Percentiles rank a stretch among this genome's conserved stretches.
Evolutionary conservation across 75 land plant species (phyloP).

Genomic region (Picea glauca): DNA sequence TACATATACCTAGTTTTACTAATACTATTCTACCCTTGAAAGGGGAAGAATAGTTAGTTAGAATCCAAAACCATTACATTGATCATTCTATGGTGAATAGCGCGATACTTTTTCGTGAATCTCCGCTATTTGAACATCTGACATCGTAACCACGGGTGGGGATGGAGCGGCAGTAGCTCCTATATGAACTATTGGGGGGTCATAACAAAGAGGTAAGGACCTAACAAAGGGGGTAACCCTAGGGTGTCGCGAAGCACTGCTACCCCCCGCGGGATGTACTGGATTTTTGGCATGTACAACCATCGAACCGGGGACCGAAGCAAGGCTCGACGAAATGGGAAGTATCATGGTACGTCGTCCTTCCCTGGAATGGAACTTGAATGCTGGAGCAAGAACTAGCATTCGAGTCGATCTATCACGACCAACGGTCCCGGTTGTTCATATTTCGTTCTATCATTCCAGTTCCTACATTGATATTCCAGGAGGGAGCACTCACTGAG

Average conservation of each 20-base stretch:
- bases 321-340: neutral
- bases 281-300: neutral
- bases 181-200: neutral
- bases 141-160: conserved; percentile 3
- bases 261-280: neutral
- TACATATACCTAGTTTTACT: too few species aligned
- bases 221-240: neutral
- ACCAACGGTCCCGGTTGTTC: too few species aligned
- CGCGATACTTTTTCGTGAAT: conserved; percentile 15
- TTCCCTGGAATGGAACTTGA: too few species aligned
- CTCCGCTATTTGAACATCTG: conserved; percentile 10
- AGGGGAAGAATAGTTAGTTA: too few species aligned
- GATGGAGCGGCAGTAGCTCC: neutral
- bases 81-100: conserved; percentile 8
- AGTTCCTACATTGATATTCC: too few species aligned
- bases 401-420: too few species aligned
- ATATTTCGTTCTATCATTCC: too few species aligned
- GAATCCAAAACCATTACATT: too few species aligned
- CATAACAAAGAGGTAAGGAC: conserved; percentile 6
- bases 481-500: neutral
- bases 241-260: neutral
- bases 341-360: too few species aligned
- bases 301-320: neutral
- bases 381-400: too few species aligned
- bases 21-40: too few species aligned